Evolutionary conservation across 768 basidiomycete genomes (phyloP).

Genomic region (Mycena rebaudengoi): DNA sequence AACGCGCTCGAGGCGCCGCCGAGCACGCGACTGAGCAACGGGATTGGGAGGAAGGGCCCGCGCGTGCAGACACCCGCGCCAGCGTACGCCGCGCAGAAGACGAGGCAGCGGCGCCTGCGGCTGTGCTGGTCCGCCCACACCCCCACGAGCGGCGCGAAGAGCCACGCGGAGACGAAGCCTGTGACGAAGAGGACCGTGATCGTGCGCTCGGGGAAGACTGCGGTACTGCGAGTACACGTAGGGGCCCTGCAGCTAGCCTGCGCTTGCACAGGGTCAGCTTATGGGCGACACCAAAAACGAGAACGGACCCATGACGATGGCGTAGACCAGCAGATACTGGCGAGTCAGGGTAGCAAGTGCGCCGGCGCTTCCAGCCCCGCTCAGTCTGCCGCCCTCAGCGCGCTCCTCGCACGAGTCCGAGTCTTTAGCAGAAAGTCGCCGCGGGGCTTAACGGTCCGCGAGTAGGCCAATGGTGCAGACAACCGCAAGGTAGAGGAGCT

Average conservation of each 20-base stretch:
- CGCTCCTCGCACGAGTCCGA: constrained; percentile 30
- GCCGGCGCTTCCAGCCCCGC: constrained; percentile 23
- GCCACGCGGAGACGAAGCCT: constrained; percentile 75
- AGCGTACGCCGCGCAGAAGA: constrained; percentile 75
- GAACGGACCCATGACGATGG: constrained; percentile 70
- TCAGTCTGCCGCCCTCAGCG: constrained; percentile 43
- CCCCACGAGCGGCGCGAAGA: constrained; percentile 75
- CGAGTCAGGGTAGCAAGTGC: constrained; percentile 45
- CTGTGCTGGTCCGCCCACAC: constrained; percentile 84
- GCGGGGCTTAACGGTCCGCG: constrained; percentile 36
- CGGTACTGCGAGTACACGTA: constrained; percentile 79
- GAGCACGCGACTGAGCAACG: constrained; percentile 69
- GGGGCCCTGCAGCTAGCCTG: constrained; percentile 84
- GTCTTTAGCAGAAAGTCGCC: constrained; percentile 32
- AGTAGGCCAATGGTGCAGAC: constrained; percentile 43
- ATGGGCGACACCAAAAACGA: constrained; percentile 12
- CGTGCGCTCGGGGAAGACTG: constrained; percentile 70
- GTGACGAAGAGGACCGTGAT: constrained; percentile 82
- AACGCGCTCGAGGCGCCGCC: constrained; percentile 80
- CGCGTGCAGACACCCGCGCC: constrained; percentile 67
- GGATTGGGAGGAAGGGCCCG: constrained; percentile 62
- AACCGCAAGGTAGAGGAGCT: constrained; percentile 42
- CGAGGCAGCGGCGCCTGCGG: constrained; percentile 70
- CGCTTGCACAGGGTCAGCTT: constrained; percentile 49
- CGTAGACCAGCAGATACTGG: constrained; percentile 74